Evolutionary conservation across 169 alveolate genomes (phyloP).

Genomic region (Neospora caninum): DNA sequence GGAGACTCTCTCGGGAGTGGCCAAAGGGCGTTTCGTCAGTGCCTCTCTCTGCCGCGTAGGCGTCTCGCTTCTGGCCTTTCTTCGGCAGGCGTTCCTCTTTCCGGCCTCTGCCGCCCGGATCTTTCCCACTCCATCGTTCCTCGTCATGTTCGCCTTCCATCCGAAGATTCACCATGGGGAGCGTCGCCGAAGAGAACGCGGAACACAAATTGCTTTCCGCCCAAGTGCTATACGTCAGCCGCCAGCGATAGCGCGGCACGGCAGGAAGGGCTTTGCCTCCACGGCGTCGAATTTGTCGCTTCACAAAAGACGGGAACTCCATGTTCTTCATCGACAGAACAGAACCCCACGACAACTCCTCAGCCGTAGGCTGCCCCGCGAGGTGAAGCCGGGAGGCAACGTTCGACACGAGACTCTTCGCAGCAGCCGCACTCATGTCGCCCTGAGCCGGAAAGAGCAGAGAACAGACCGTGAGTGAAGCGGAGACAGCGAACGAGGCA

Average conservation of each 20-base stretch:
- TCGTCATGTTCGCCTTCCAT: neutral
- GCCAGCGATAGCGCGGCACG: slow-evolving; percentile 12
- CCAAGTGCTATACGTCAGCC: neutral
- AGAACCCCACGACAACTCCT: neutral
- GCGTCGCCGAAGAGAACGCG: neutral
- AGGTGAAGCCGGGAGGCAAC: neutral
- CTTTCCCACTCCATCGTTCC: neutral
- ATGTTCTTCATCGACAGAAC: neutral
- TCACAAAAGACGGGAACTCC: neutral
- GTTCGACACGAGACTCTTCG: neutral
- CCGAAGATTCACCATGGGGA: too few species aligned
- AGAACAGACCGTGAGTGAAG: too few species aligned
- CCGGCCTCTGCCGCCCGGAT: neutral
- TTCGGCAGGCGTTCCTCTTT: neutral
- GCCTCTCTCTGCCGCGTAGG: too few species aligned
- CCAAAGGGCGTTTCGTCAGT: too few species aligned
- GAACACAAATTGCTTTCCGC: neutral
- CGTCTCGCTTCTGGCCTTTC: neutral
- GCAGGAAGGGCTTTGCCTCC: neutral
- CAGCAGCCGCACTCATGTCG: neutral
- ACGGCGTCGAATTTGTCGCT: neutral
- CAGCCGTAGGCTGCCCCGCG: neutral
- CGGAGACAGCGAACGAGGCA: too few species aligned
- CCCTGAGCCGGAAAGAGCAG: neutral
- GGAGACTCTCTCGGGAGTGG: neutral